Evolutionary conservation across 1,284 basidiomycete species (phyloP), one percentile per base, ranked within the genome.

Genomic region (Trichosporon asahii): DNA sequence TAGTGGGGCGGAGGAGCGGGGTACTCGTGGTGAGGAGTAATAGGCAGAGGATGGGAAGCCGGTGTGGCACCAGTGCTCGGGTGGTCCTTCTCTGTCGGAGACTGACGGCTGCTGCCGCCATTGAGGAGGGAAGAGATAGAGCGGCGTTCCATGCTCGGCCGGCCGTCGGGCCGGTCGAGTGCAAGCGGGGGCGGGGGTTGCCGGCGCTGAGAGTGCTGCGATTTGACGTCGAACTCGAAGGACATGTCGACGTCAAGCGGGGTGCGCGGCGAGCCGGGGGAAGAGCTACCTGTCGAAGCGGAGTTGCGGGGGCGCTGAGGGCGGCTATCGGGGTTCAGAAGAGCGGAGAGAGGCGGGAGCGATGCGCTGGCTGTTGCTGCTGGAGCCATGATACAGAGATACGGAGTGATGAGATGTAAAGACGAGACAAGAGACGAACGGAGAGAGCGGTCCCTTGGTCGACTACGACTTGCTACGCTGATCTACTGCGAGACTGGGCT

Each of bases 91-190:
- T 64, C 33, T 31, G 57, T n/a, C 18, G 57, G 57, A 7, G 57
- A 61, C 3, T 29, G 29, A 31, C 18, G 57, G 23, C 57, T 61
- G 29, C 27, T 33, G 57, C 57, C 53, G 18, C 57, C 69, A 53
- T 73, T 73, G 29, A 73, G 55, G 7, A 73, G 55, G 4, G 67
- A 55, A 0, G 67, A 65, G 27, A 73, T 73, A 53, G 55, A 68
- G 27, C 67, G 67, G 12, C 69, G 67, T 44, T 70, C 72, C 15
- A 67, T 69, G 44, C 72, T 72, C 0, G 65, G 65, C 29, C 69
- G 57, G 46, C 61, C 33, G 9, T 31, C 33, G n/a, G 21, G 55
- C 2, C 57, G 3, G 27, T 65, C 12, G 64, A 46, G 67, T 23
- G 37, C 64, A 11, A 29, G 53, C 27, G 27, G 49, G 21, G 31